A percentile compares a stretch with the other conserved stretches of the same genome.
phyloP scores from a whole-genome alignment of 306 rosid genomes.

The Pterocarpus macrocarpus region DNA sequence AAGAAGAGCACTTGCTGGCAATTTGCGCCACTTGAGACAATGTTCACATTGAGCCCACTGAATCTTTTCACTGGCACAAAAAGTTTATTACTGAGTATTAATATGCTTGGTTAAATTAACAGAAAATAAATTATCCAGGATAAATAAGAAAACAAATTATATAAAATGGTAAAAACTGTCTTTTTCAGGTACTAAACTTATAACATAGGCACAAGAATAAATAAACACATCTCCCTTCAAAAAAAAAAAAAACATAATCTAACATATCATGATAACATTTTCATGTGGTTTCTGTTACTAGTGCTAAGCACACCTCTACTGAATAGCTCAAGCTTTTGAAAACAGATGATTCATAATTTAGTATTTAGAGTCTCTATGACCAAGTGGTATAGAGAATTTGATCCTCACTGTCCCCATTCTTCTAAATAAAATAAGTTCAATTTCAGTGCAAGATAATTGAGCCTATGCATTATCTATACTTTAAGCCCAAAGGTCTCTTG shows the following conservation, averaged over 20 bases:
- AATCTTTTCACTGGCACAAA: constrained; percentile 73
- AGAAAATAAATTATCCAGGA: constrained; percentile 9
- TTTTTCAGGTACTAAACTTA: not conserved
- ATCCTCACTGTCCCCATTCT: too few species aligned
- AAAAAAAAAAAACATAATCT: not conserved
- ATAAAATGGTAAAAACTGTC: not conserved
- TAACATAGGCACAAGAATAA: not conserved
- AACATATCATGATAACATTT: not conserved
- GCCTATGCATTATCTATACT: not conserved
- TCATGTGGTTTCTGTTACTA: not conserved
- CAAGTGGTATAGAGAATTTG: not conserved
- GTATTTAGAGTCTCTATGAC: not conserved
- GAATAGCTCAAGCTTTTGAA: not conserved
- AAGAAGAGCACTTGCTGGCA: constrained; percentile 81
- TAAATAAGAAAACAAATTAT: not conserved
- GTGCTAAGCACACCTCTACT: not conserved
- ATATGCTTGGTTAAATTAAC: constrained; percentile 32
- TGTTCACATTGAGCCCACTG: constrained; percentile 97
- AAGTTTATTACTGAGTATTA: constrained; percentile 38
- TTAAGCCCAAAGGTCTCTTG: not conserved
- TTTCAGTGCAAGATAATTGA: not conserved
- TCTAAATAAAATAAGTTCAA: not conserved
- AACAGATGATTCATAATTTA: too few species aligned
- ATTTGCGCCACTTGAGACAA: constrained; percentile 92
- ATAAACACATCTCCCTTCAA: not conserved